Evolutionary conservation across 345 rosid species (phyloP), one percentile per base, ranked within the genome.

Genomic region (Acer negundo): DNA sequence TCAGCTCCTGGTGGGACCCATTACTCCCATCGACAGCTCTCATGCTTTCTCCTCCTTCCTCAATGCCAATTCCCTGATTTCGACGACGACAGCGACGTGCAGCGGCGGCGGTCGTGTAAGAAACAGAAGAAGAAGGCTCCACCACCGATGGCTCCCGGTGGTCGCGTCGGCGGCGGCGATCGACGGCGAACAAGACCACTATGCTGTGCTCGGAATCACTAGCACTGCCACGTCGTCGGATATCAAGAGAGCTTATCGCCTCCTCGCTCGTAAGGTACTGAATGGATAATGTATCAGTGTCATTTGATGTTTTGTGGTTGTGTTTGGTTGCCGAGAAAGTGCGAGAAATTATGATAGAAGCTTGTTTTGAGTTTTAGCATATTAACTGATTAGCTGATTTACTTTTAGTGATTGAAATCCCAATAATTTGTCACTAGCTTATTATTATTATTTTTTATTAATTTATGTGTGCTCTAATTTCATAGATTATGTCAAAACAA

Each of bases 211-310:
- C 49, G 94, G 97, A n/a, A 53, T 95, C 79, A n/a, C 84, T 1
- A 85, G 84, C 31, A 75, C 72, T 82, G 91, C 97, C 66, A 79
- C 95, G 40, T 66, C 85, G 19, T 86, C 83, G 17, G 97, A 93
- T 78, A 88, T 95, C 75, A 93, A 93, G 73, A 85, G 78, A 76
- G 97, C 97, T 79, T 95, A 89, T 85, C 98, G 95, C 56, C 84
- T 90, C 53, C 95, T 95, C 44, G 98, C 98, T 62, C 94, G 91
- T 65, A 92, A 90, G 98, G 98, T 93, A 79, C 38, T 51, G 1
- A 16, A 46, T 19, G 44, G 10, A 46, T 10, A 46, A 15, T 11
- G 13, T 58, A 40, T 51, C 58, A 13, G 12, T 56, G 51, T 53
- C 63, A 19, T 40, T 49, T 70, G 17, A 17, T 46, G 42, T n/a